Evolutionary conservation across 257 asterid species (phyloP).

Genomic region (Cinchona pubescens): DNA sequence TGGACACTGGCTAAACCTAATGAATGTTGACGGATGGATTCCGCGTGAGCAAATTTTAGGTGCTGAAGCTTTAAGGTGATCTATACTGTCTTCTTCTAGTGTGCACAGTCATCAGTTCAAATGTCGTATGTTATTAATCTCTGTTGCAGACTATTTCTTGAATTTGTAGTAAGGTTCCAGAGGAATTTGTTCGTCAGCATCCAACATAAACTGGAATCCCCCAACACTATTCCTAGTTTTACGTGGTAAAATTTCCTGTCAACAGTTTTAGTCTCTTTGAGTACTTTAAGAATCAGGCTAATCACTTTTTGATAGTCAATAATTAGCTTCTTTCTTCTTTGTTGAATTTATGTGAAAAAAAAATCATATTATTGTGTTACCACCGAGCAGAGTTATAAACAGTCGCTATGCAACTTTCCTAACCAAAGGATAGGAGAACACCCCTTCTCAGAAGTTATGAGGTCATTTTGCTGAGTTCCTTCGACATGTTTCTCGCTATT

Average conservation of each 20-base stretch:
- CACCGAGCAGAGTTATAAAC: background rate
- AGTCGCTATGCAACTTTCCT: too few species aligned
- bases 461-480: too few species aligned
- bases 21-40: conserved; percentile 98
- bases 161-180: conserved; percentile 87
- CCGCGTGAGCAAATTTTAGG: conserved; percentile 99
- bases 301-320: background rate
- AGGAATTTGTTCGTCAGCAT: conserved; percentile 88
- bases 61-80: conserved; percentile 88
- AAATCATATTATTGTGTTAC: too few species aligned
- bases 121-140: conserved; percentile 1
- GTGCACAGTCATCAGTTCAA: conserved; percentile 7
- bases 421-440: too few species aligned
- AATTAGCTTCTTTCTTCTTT: background rate
- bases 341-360: background rate
- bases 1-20: conserved; percentile 97
- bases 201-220: conserved; percentile 94
- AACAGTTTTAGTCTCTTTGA: background rate
- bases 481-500: too few species aligned
- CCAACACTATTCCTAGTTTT: conserved; percentile 81
- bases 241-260: conserved; percentile 49
- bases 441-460: too few species aligned
- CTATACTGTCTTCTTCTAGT: conserved; percentile 18
- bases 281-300: background rate
- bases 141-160: conserved; percentile 23